Evolutionary conservation across 2,329 filamentous ascomycete genomes (phyloP), one percentile per base, ranked within the genome.

Genomic region (Botrytis tulipae): DNA sequence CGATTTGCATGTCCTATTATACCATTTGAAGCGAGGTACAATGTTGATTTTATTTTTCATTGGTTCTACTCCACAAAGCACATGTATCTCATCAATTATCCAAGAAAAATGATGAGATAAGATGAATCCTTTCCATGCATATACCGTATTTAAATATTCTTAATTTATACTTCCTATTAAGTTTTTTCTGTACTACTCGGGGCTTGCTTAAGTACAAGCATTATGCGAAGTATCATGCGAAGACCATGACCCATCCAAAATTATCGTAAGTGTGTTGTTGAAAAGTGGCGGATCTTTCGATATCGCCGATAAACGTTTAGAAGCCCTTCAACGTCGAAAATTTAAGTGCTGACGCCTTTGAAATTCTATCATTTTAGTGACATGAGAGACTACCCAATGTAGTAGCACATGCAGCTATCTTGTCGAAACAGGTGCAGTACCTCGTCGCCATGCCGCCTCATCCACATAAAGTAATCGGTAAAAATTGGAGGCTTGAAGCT

Each of bases 381-480:
- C 42, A 44, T 32, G 9, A 60, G 44, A 65, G 57, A 42, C 51
- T 25, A 51, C 63, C 71, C 54, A 68, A 73, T 73, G 63, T 51
- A 69, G 71, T 68, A 69, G 48, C 51, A 69, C 63, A 73, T 73
- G 71, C 63, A 73, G 63, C 63, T 46, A 8, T 69, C 37, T 61
- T 40, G 44, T 69, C 46, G n/a, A 69, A 69, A 61, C 51, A 69
- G 63, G 71, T 69, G 63, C 54, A 61, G 71, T 73, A 66, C 71
- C 63, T 73, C 71, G 66, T 71, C 59, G 66, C 67, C 59, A 70
- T 71, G 72, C 72, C 65, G 72, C 66, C 63, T 14, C 59, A 57
- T 73, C 72, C 65, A 73, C 67, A 44, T 73, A 70, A 51, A 73
- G 72, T 70, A 71, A 73, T 73, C 72, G 67, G 59, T 73, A 73